phyloP scores from a whole-genome alignment of 495 filamentous ascomycete species.

The Apiosordaria backusii region DNA sequence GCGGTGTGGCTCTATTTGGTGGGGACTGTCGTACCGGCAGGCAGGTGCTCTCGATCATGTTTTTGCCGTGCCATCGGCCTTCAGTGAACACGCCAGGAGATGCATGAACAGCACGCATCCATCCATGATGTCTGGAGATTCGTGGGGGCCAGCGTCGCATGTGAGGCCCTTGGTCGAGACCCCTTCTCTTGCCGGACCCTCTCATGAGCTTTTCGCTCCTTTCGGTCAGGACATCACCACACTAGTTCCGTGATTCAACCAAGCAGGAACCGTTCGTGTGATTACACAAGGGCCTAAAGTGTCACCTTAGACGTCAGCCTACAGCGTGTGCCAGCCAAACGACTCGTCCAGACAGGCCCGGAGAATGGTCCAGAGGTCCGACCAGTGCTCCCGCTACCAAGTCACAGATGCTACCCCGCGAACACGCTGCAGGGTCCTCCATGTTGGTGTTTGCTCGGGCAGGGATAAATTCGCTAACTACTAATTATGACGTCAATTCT shows the following conservation, averaged over 20 bases:
- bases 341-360: too few relatives aligned
- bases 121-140: not conserved
- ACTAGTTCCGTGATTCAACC: too few relatives aligned
- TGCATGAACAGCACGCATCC: not conserved
- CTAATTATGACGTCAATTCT: not conserved
- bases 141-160: not conserved
- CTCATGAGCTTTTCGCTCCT: not conserved
- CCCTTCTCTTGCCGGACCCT: not conserved
- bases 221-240: too few relatives aligned
- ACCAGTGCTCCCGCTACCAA: not conserved
- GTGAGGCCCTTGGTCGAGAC: not conserved
- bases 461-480: not conserved
- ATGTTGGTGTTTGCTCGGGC: not conserved
- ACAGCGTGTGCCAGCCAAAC: too few relatives aligned
- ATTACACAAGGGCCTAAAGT: not conserved
- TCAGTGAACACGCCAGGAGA: not conserved
- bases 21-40: not conserved
- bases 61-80: not conserved
- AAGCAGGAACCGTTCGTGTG: not conserved
- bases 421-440: not conserved
- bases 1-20: not conserved
- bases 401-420: not conserved
- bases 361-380: not conserved
- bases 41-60: not conserved
- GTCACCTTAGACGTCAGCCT: not conserved